These are phyloP conservation scores for Fusarium equiseti DNA, from an alignment of 2,329 filamentous ascomycete species.

Conservation along the genomic window DNA sequence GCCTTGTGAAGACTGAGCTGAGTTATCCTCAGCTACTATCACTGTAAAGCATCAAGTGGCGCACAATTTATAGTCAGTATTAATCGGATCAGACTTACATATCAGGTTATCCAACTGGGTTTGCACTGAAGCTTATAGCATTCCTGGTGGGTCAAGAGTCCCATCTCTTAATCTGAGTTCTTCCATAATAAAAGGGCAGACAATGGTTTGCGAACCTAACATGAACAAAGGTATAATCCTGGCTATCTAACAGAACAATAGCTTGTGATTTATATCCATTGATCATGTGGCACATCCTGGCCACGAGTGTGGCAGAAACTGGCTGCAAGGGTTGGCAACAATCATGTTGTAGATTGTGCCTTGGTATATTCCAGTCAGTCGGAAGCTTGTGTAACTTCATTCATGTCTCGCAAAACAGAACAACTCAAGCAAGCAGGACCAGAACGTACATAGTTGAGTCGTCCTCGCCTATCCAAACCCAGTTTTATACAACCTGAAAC, in stretches of 20 bases:
- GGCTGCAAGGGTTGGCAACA: background rate
- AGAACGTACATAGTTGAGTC: background rate
- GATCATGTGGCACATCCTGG: background rate
- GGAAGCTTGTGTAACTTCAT: background rate
- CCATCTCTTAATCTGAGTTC: background rate
- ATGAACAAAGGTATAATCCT: background rate
- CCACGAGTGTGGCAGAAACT: background rate
- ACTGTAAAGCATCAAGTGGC: constrained; percentile 7
- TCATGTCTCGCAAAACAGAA: background rate
- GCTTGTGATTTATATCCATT: background rate
- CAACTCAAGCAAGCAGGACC: background rate
- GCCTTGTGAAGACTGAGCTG: background rate
- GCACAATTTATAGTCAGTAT: background rate
- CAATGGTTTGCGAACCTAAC: background rate
- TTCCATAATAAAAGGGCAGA: background rate
- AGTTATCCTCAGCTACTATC: constrained; percentile 13
- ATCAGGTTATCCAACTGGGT: background rate
- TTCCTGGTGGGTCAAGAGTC: background rate
- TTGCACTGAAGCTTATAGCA: background rate
- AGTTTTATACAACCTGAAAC: background rate
- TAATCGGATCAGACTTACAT: background rate
- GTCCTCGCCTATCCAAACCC: background rate
- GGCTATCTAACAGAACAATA: background rate
- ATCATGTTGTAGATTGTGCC: background rate
- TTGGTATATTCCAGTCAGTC: constrained; percentile 10